Evolutionary conservation across 2,329 filamentous ascomycete genomes (phyloP), one percentile per base, ranked within the genome.

Genomic region (Calonectria fujianensis): DNA sequence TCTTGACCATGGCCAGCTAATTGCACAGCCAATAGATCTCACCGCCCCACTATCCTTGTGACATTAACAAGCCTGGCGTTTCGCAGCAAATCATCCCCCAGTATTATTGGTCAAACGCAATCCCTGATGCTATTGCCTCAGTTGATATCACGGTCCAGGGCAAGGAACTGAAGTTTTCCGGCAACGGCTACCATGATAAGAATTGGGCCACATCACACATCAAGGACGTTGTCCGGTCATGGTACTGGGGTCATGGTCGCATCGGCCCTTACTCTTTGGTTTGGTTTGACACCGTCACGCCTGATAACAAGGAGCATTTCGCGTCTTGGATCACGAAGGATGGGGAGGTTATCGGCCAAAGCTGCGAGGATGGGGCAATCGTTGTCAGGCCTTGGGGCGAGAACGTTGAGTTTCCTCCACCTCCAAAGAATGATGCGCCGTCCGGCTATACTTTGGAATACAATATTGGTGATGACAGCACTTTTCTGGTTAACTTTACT

Each of bases 141-240:
- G 69, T 29, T 13, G 37, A 67, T 5, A 13, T 72, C 7, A 7
- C 10, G 0, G 20, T 72, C 20, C 32, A 31, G 11, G 61, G 48
- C 2, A 27, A 11, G 20, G 3, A n/a, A 7, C 41, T 35, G 32
- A 35, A 35, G 7, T 72, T 9, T 72, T 67, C 37, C 8, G 6
- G 20, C 48, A 87, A 1, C 65, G 87, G 83, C 2, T 88, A 88
- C 76, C 87, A 89, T 75, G 87, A 89, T 74, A 88, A 87, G 85
- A 88, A 88, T 75, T 89, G 87, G 87, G 83, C 41, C 20, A 48
- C 32, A 9, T 10, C 32, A 35, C 32, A 35, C 32, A 35, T 35
- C 32, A 35, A 35, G 6, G 10, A 80, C 6, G 81, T 77, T 18
- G 78, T 85, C 14, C 70, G 74, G 41, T 84, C 81, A 45, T 87